These are phyloP conservation scores for Arabidopsis arenosa DNA, from an alignment of 345 rosid genomes.

Conservation along the genomic window DNA sequence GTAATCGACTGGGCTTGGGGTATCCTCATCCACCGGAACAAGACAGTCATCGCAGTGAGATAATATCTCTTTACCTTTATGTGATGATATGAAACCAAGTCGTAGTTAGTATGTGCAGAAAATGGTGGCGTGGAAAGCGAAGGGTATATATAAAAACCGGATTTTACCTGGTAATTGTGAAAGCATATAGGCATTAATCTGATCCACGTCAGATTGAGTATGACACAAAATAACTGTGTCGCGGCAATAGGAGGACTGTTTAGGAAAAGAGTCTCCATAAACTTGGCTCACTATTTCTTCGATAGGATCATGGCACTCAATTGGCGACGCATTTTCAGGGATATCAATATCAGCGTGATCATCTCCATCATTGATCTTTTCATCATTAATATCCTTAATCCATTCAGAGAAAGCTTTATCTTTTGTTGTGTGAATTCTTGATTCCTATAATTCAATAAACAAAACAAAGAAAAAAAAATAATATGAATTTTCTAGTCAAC, in stretches of 20 bases:
- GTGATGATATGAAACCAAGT: not conserved
- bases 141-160: not conserved
- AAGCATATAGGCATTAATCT: constrained; percentile 24
- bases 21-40: too few relatives aligned
- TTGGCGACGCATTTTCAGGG: not conserved
- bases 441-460: not conserved
- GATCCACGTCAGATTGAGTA: not conserved
- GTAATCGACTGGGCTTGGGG: not conserved
- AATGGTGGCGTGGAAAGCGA: not conserved
- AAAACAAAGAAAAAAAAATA: too few relatives aligned
- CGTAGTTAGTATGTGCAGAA: not conserved
- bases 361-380: not conserved
- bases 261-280: constrained; percentile 14
- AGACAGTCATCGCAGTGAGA: constrained; percentile 13
- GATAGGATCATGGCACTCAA: not conserved
- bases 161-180: constrained; percentile 14
- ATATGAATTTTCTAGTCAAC: too few relatives aligned
- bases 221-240: constrained; percentile 4
- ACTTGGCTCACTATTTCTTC: not conserved
- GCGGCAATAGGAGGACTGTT: not conserved
- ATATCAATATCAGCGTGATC: not conserved
- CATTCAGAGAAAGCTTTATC: constrained; percentile 18
- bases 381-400: not conserved
- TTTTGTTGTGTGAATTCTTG: not conserved
- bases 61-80: constrained; percentile 4